Evolutionary conservation across 2,329 filamentous ascomycete species (phyloP), one percentile per base, ranked within the genome.

Genomic region (Rachicladosporium sp.): DNA sequence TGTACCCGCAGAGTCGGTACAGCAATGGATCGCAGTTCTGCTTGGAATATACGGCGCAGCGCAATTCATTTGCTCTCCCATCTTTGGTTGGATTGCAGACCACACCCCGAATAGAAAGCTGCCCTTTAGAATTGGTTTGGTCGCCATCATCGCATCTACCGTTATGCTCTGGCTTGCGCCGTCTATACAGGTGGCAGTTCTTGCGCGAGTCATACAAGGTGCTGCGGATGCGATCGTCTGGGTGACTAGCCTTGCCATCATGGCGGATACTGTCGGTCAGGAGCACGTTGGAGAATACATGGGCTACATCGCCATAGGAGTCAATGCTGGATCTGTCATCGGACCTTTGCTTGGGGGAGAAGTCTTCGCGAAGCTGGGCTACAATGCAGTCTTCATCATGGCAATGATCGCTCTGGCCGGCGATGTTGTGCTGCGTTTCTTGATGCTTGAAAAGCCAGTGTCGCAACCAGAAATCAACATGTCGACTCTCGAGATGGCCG

Each of bases 41-140:
- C 63, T 86, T 0, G 78, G 78, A 3, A 70, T 78, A n/a, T 85
- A 84, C 53, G 80, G 78, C 31, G 75, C 71, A 2, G 71, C 77
- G 3, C 61, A 83, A 4, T 65, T 83, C 11, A 62, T 73, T 1
- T 68, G 69, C 21, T 70, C 70, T 12, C 59, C 37, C 15, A 36
- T 30, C 33, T 30, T 36, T 11, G 75, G 75, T 10, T 65, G 69
- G 51, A 70, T 71, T 40, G 71, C 74, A 3, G 81, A 86, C 56
- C 68, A 69, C 38, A 69, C 71, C 0, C 62, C 69, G 5, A 77
- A 76, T 4, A 69, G 81, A 10, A 69, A 76, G 19, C 64, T 68
- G 50, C 77, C 80, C 0, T 62, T 84, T 6, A 62, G 84, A 0
- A 45, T 73, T 3, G 80, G 80, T 0, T 64, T 84, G 10, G 11